Evolutionary conservation across 768 basidiomycete species (phyloP).

Genomic region (Boletus eberwhitei): DNA sequence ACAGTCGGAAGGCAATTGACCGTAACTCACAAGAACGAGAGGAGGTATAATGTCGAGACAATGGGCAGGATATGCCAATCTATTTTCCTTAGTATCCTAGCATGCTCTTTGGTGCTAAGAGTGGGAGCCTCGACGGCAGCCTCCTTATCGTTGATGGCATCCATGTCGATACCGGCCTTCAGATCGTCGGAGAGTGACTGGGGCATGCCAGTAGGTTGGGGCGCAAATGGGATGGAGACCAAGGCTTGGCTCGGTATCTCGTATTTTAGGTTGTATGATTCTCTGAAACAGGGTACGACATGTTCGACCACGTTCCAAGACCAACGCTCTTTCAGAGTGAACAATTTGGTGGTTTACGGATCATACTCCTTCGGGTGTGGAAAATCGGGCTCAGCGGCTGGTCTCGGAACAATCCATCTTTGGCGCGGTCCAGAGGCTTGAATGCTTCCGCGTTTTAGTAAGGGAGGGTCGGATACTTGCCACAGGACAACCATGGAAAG

Average conservation of each 20-base stretch:
- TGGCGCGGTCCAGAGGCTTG: no score
- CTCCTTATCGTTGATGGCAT: constrained; percentile 5
- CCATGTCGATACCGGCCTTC: neutral
- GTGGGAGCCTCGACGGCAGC: neutral
- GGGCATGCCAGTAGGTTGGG: constrained; percentile 1
- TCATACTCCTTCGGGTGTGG: no score
- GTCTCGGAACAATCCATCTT: no score
- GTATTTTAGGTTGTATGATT: neutral
- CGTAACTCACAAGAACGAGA: constrained; percentile 18
- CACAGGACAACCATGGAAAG: no score
- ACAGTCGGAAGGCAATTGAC: neutral
- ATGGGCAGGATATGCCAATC: constrained; percentile 21
- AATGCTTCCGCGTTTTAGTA: no score
- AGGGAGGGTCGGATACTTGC: no score
- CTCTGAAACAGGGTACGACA: constrained; percentile 1
- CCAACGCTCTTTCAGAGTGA: no score
- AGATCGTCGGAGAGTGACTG: neutral
- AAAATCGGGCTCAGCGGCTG: no score
- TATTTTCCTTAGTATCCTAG: constrained; percentile 15
- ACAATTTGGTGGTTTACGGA: no score
- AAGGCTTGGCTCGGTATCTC: no score
- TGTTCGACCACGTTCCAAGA: neutral
- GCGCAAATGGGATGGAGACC: neutral
- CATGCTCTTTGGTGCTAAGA: neutral
- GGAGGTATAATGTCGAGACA: constrained; percentile 13